These are phyloP conservation scores for Platanthera guangdongensis DNA, from an alignment of 106 monocot genomes.

Conservation along the genomic window DNA sequence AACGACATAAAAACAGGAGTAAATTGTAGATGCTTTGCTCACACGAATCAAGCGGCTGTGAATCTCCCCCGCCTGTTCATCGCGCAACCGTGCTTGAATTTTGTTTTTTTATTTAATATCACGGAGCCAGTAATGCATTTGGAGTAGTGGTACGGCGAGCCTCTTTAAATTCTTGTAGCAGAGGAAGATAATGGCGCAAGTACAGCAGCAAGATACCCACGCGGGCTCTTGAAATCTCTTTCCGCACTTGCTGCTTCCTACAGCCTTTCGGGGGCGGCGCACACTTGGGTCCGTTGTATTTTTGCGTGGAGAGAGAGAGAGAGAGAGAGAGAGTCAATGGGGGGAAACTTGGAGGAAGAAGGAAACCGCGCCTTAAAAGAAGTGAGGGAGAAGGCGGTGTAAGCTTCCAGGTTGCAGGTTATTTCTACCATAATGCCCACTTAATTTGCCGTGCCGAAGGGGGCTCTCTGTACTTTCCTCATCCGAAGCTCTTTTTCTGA, in stretches of 20 bases:
- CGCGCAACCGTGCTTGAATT: too few species aligned
- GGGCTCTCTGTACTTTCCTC: slow-evolving; percentile 7
- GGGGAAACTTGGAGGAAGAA: background rate
- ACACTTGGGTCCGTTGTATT: background rate
- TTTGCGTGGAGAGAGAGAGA: background rate
- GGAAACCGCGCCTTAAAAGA: slow-evolving; percentile 3
- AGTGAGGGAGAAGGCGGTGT: background rate
- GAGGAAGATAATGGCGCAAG: background rate
- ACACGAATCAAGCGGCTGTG: too few species aligned
- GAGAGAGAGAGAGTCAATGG: background rate
- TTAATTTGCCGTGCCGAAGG: background rate
- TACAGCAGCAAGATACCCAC: slow-evolving; percentile 17
- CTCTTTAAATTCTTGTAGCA: slow-evolving; percentile 4
- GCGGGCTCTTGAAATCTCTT: background rate
- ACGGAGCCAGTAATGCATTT: background rate
- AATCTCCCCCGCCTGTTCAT: too few species aligned
- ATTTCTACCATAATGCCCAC: slow-evolving; percentile 4
- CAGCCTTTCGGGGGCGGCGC: too few species aligned
- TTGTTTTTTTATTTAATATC: background rate
- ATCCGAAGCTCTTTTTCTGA: background rate
- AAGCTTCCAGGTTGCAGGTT: background rate
- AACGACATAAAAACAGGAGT: too few species aligned
- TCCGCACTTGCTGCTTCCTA: background rate
- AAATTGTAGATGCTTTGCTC: too few species aligned
- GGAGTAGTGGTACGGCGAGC: background rate